Conservation (phyloP, 2,329 filamentous ascomycete genomes). For the Albophoma yamanashiensis region DNA sequence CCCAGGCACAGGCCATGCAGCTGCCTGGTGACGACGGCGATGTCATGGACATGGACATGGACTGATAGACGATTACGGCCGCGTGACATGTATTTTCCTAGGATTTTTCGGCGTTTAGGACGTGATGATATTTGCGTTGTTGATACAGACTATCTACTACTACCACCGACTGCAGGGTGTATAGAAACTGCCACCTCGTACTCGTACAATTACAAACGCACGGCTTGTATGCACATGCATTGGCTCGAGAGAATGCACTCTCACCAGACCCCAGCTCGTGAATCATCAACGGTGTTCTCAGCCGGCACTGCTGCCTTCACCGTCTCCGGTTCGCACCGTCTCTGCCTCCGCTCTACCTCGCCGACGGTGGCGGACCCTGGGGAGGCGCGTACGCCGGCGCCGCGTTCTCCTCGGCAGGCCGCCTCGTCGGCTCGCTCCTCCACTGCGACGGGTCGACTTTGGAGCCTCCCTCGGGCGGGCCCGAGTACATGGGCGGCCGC, state of each 20-base stretch:
- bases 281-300: not conserved
- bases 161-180: not conserved
- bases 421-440: constrained; percentile 12
- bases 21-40: constrained; percentile 37
- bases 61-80: constrained; percentile 20
- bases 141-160: not conserved
- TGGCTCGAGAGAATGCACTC: not conserved
- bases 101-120: not conserved
- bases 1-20: not conserved
- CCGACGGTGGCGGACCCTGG: constrained; percentile 34
- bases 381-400: constrained; percentile 28
- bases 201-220: not conserved
- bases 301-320: not conserved
- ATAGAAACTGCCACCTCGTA: not conserved
- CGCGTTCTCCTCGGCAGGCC: constrained; percentile 12
- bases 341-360: not conserved
- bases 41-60: constrained; percentile 59
- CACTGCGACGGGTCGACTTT: constrained; percentile 45
- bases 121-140: not conserved
- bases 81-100: not conserved
- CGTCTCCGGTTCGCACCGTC: not conserved
- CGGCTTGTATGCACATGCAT: not conserved
- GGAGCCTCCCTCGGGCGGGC: constrained; percentile 32
- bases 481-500: constrained; percentile 44
- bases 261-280: not conserved